phyloP scores from a whole-genome alignment of 257 asterid genomes.

The Verbena officinalis region DNA sequence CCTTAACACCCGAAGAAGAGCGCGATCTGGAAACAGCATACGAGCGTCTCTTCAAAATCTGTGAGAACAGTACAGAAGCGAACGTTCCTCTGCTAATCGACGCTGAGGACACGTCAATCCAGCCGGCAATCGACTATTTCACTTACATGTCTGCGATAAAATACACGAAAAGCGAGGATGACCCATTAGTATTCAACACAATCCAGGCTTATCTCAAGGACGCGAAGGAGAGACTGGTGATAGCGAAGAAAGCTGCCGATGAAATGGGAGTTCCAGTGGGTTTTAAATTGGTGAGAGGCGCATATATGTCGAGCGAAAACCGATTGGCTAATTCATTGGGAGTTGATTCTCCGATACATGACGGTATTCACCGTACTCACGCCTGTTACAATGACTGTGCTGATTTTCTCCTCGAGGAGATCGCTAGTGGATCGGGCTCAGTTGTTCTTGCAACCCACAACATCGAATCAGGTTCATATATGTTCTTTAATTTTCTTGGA shows the following conservation, averaged over 20 bases:
- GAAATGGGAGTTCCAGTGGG: constrained; percentile 60
- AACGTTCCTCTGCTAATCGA: constrained; percentile 67
- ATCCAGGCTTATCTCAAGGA: constrained; percentile 78
- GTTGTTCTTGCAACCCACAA: constrained; percentile 92
- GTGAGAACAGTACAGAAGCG: constrained; percentile 42
- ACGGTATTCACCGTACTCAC: constrained; percentile 55
- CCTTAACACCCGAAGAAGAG: constrained; percentile 62
- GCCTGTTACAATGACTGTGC: constrained; percentile 62
- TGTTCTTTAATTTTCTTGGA: too few relatives aligned
- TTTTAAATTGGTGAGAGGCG: constrained; percentile 84
- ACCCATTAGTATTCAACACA: constrained; percentile 70
- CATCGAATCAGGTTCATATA: constrained; percentile 67
- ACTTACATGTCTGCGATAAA: constrained; percentile 60
- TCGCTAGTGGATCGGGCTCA: constrained; percentile 62
- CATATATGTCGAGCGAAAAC: constrained; percentile 68
- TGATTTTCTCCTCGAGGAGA: constrained; percentile 56
- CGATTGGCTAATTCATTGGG: constrained; percentile 44
- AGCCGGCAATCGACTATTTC: constrained; percentile 85
- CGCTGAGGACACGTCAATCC: constrained; percentile 79
- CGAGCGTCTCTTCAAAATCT: constrained; percentile 48
- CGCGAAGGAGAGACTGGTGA: constrained; percentile 55
- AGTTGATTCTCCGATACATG: constrained; percentile 62
- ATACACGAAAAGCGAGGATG: constrained; percentile 36
- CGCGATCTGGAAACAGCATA: constrained; percentile 47
- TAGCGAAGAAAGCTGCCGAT: constrained; percentile 61